Conservation (phyloP, 1,284 basidiomycete species). For the Ustilago nuda region DNA sequence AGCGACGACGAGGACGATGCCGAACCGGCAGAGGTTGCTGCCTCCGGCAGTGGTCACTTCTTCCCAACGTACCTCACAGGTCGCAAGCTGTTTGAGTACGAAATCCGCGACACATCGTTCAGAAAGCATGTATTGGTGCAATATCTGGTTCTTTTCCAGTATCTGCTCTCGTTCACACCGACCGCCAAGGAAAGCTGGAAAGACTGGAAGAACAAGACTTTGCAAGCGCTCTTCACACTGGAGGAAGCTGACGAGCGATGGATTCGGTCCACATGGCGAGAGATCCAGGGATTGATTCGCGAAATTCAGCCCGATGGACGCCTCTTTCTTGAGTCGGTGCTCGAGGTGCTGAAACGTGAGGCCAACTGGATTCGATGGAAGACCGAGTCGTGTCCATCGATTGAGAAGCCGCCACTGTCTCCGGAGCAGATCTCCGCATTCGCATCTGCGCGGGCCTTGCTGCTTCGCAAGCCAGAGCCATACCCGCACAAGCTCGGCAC, state of each 20-base stretch:
- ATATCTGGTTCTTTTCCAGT: conserved; percentile 82
- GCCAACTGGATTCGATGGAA: conserved; percentile 66
- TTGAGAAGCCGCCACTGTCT: conserved; percentile 54
- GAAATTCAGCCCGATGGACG: conserved; percentile 59
- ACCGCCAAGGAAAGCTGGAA: conserved; percentile 76
- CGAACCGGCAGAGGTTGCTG: conserved; percentile 12
- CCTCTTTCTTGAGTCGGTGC: conserved; percentile 54
- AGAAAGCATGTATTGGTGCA: conserved; percentile 91
- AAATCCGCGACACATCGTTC: conserved; percentile 87
- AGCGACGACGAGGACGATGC: conserved; percentile 7
- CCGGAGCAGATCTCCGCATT: conserved; percentile 46
- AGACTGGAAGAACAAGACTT: conserved; percentile 66
- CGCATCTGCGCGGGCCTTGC: conserved; percentile 29
- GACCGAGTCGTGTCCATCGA: conserved; percentile 60
- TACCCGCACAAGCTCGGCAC: conserved; percentile 61
- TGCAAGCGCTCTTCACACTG: conserved; percentile 52
- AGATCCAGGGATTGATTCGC: conserved; percentile 54
- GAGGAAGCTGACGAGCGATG: conserved; percentile 59
- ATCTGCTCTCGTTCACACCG: conserved; percentile 82
- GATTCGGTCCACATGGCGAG: conserved; percentile 62
- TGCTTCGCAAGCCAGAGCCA: conserved; percentile 32
- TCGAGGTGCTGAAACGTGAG: conserved; percentile 57
- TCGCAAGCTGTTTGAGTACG: conserved; percentile 84
- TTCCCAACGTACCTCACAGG: conserved; percentile 91
- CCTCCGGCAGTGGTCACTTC: conserved; percentile 76